Conservation (phyloP, 2,329 filamentous ascomycete genomes). For the Pestalotiopsis sp. region DNA sequence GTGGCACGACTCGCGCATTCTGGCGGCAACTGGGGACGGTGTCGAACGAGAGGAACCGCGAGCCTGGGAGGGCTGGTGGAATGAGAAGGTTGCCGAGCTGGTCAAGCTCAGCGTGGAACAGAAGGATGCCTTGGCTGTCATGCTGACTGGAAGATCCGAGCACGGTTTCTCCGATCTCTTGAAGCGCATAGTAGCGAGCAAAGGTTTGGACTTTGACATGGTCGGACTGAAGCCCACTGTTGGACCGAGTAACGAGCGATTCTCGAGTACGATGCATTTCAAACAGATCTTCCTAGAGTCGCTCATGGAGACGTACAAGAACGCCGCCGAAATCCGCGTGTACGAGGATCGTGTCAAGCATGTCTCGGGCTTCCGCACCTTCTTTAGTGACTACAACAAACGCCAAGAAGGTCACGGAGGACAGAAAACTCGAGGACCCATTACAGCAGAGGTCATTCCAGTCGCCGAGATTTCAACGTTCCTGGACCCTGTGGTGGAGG, state of each 20-base stretch:
- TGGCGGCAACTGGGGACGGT: slow-evolving; percentile 84
- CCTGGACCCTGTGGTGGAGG: slow-evolving; percentile 34
- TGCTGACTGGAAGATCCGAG: slow-evolving; percentile 86
- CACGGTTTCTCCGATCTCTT: slow-evolving; percentile 76
- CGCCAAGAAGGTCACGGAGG: slow-evolving; percentile 50
- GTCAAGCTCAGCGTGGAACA: slow-evolving; percentile 81
- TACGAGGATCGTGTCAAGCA: slow-evolving; percentile 70
- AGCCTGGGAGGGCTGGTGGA: slow-evolving; percentile 96
- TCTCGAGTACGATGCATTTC: slow-evolving; percentile 85
- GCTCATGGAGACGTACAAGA: slow-evolving; percentile 82
- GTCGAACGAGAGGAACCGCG: slow-evolving; percentile 78
- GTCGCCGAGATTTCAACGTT: slow-evolving; percentile 75
- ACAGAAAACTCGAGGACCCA: slow-evolving; percentile 60
- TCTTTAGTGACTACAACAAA: slow-evolving; percentile 77
- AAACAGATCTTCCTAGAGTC: slow-evolving; percentile 84
- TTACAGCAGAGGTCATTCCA: slow-evolving; percentile 81
- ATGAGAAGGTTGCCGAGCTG: slow-evolving; percentile 83
- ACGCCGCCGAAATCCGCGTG: slow-evolving; percentile 80
- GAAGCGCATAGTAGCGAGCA: slow-evolving; percentile 78
- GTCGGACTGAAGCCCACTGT: slow-evolving; percentile 83
- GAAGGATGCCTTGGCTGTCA: slow-evolving; percentile 80
- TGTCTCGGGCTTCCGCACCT: slow-evolving; percentile 82
- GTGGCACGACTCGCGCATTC: slow-evolving; percentile 93
- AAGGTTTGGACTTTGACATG: slow-evolving; percentile 84
- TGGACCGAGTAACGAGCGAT: slow-evolving; percentile 78